Conservation (phyloP, 176 grass and related monocot genomes). For the Miscanthus lutarioriparius region DNA sequence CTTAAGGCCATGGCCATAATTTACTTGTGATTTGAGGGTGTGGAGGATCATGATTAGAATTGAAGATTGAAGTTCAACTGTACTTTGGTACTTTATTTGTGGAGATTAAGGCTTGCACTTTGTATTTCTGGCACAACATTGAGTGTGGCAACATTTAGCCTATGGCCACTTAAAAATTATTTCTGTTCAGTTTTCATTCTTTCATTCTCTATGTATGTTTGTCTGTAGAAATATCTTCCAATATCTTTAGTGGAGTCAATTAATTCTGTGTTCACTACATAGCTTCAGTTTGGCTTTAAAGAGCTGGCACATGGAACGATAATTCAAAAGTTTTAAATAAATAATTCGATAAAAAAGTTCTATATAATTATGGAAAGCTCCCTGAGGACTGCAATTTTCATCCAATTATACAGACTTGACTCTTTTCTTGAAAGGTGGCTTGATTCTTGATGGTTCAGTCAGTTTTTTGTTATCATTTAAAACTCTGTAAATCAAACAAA, state of each 20-base stretch:
- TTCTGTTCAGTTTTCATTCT: neutral
- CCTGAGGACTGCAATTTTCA: neutral
- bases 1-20: neutral
- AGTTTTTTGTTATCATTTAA: neutral
- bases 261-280: slow-evolving; percentile 1
- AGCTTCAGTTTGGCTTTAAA: neutral
- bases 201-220: neutral
- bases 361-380: neutral
- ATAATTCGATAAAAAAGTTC: neutral
- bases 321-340: neutral
- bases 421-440: neutral
- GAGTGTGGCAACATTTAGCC: neutral
- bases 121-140: neutral
- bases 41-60: neutral
- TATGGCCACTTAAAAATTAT: neutral
- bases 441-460: neutral
- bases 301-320: neutral
- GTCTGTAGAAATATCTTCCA: neutral
- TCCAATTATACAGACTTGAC: neutral
- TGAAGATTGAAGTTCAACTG: slow-evolving; percentile 20
- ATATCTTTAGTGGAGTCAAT: neutral
- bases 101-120: neutral
- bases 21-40: neutral
- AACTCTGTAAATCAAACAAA: neutral
- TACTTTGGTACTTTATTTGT: neutral